Conservation (phyloP, 2,329 filamentous ascomycete genomes). For the Phoma sp. region DNA sequence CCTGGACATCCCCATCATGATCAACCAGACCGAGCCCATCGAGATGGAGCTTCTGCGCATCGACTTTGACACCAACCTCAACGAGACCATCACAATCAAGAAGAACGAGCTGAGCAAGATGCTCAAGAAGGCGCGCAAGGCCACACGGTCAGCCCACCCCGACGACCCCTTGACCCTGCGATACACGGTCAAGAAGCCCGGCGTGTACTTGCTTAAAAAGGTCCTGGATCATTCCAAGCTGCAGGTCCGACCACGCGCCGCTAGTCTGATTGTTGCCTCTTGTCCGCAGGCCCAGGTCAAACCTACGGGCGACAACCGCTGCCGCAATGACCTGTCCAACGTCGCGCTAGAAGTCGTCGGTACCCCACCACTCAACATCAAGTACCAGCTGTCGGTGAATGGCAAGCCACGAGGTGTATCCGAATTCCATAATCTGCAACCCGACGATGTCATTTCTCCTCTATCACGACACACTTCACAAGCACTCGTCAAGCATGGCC, state of each 20-base stretch:
- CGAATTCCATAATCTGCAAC: conserved; percentile 86
- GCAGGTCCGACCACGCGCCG: conserved; percentile 79
- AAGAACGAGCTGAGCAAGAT: conserved; percentile 78
- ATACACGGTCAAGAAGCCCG: conserved; percentile 82
- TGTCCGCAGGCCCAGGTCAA: conserved; percentile 83
- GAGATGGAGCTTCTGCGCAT: conserved; percentile 87
- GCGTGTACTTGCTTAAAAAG: conserved; percentile 82
- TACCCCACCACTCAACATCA: conserved; percentile 88
- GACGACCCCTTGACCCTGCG: conserved; percentile 71
- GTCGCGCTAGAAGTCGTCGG: conserved; percentile 83
- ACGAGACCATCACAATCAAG: conserved; percentile 80
- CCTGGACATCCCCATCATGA: conserved; percentile 79
- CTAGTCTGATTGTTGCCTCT: conserved; percentile 82
- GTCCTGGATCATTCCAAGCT: conserved; percentile 94
- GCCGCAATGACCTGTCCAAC: conserved; percentile 86
- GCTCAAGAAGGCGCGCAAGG: conserved; percentile 72
- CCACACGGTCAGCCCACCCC: conserved; percentile 55
- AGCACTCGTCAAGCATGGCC: conserved; percentile 63
- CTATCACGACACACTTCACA: conserved; percentile 68
- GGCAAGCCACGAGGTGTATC: conserved; percentile 83
- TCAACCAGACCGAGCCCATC: conserved; percentile 91
- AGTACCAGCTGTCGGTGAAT: conserved; percentile 89
- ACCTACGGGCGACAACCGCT: conserved; percentile 71
- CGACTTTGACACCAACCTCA: conserved; percentile 80
- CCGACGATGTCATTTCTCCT: conserved; percentile 83